These are phyloP conservation scores for Phytophthora nicotianae DNA, from an alignment of 352 stramenopile genomes.

Conservation along the genomic window DNA sequence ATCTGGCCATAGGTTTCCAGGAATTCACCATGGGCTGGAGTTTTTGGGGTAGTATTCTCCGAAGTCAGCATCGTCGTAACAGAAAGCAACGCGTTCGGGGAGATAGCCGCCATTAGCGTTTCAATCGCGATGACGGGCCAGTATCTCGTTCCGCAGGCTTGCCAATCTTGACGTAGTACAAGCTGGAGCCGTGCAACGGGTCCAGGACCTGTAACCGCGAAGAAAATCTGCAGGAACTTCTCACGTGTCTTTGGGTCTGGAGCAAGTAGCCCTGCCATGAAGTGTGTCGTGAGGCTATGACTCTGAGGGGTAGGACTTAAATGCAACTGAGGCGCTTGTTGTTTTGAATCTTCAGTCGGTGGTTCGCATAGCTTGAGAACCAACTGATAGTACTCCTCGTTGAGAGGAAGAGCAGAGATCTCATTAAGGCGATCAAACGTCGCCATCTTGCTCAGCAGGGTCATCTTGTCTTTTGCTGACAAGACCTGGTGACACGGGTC, in stretches of 20 bases:
- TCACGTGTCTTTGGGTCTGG: slow-evolving; percentile 63
- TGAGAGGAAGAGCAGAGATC: slow-evolving; percentile 80
- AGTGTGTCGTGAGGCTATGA: slow-evolving; percentile 75
- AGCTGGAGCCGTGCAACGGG: slow-evolving; percentile 66
- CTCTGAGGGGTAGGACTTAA: slow-evolving; percentile 64
- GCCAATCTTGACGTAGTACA: slow-evolving; percentile 86
- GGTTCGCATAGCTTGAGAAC: slow-evolving; percentile 79
- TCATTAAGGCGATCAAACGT: slow-evolving; percentile 88
- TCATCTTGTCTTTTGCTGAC: slow-evolving; percentile 89
- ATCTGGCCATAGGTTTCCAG: slow-evolving; percentile 36
- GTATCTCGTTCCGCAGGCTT: slow-evolving; percentile 84
- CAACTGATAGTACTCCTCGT: slow-evolving; percentile 80
- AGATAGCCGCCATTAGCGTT: slow-evolving; percentile 63
- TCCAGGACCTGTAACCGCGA: slow-evolving; percentile 42
- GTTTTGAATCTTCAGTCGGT: slow-evolving; percentile 56
- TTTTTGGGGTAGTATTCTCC: slow-evolving; percentile 7
- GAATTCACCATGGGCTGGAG: slow-evolving; percentile 32
- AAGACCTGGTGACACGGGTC: slow-evolving; percentile 66
- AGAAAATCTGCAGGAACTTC: slow-evolving; percentile 80
- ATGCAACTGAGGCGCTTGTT: slow-evolving; percentile 63
- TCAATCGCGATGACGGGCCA: slow-evolving; percentile 86
- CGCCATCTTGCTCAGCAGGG: slow-evolving; percentile 85
- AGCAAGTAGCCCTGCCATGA: slow-evolving; percentile 81
- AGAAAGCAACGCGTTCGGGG: slow-evolving; percentile 16
- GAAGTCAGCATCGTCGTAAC: slow-evolving; percentile 9